phyloP scores from a whole-genome alignment of 106 monocot genomes.

The Dioscorea zingiberensis region DNA sequence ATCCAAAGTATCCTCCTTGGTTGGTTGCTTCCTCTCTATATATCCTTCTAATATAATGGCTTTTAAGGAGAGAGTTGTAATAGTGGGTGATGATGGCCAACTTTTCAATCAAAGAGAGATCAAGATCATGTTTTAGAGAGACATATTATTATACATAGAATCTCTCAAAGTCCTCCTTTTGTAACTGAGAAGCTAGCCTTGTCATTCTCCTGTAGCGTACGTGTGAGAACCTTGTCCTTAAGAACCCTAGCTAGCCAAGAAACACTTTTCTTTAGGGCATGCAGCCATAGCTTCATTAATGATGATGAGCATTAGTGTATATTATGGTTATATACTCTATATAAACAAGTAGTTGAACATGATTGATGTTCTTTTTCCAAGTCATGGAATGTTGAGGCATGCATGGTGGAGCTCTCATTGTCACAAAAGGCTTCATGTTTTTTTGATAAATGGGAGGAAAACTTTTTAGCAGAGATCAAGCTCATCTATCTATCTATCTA shows the following conservation, averaged over 20 bases:
- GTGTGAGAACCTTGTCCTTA: not conserved
- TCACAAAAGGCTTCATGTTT: too few relatives aligned
- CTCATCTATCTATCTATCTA: too few relatives aligned
- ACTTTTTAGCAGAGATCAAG: too few relatives aligned
- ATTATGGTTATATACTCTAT: not conserved
- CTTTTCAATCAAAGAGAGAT: not conserved
- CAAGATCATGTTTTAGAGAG: too few relatives aligned
- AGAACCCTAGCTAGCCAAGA: not conserved
- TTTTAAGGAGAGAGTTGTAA: too few relatives aligned
- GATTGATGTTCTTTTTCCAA: not conserved
- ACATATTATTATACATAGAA: not conserved
- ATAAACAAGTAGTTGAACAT: too few relatives aligned
- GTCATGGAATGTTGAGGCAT: not conserved
- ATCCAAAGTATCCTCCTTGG: conserved; percentile 8
- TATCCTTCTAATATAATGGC: not conserved
- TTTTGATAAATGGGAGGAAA: too few relatives aligned
- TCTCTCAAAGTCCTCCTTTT: conserved; percentile 1
- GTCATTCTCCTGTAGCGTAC: not conserved
- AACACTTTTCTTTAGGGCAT: conserved; percentile 5
- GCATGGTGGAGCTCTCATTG: not conserved
- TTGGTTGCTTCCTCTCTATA: not conserved
- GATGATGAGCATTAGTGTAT: not conserved
- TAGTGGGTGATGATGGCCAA: conserved; percentile 9
- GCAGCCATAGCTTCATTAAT: not conserved
- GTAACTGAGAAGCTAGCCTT: not conserved